phyloP scores from a whole-genome alignment of 805 yeast species.

The Kazachstania bromeliacearum region DNA sequence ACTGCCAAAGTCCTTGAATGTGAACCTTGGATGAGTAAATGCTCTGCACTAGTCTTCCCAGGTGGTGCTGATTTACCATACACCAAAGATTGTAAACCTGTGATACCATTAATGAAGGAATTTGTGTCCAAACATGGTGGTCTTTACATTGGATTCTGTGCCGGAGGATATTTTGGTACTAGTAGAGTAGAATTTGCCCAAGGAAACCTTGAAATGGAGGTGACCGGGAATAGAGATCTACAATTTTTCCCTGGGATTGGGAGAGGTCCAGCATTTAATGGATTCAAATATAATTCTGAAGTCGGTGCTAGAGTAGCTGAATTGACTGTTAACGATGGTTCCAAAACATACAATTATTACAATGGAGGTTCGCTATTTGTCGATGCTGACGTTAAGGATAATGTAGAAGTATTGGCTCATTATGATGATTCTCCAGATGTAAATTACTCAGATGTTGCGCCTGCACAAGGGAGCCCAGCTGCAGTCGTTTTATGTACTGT shows the following conservation, averaged over 20 bases:
- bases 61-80: slow-evolving; percentile 96
- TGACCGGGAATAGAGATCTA: slow-evolving; percentile 77
- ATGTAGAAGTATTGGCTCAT: slow-evolving; percentile 65
- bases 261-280: slow-evolving; percentile 72
- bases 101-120: slow-evolving; percentile 49
- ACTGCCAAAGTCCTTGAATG: slow-evolving; percentile 50
- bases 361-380: slow-evolving; percentile 90
- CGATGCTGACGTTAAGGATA: slow-evolving; percentile 51
- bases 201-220: slow-evolving; percentile 63
- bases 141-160: slow-evolving; percentile 76
- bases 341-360: slow-evolving; percentile 40
- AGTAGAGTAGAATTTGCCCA: slow-evolving; percentile 73
- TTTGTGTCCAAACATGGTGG: slow-evolving; percentile 76
- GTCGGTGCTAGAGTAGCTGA: slow-evolving; percentile 59
- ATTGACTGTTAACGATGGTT: slow-evolving; percentile 33
- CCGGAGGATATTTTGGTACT: slow-evolving; percentile 87
- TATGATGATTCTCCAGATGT: slow-evolving; percentile 53
- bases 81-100: slow-evolving; percentile 62
- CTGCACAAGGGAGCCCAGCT: slow-evolving; percentile 35
- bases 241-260: slow-evolving; percentile 73
- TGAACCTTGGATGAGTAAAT: slow-evolving; percentile 85
- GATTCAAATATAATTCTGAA: slow-evolving; percentile 72
- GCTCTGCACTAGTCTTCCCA: slow-evolving; percentile 75
- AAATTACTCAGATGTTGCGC: slow-evolving; percentile 25
- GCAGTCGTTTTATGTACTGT: slow-evolving; percentile 62